Evolutionary conservation across 108 stramenopile genomes (phyloP), one percentile per base, ranked within the genome.

Genomic region (Ochromonas danica): DNA sequence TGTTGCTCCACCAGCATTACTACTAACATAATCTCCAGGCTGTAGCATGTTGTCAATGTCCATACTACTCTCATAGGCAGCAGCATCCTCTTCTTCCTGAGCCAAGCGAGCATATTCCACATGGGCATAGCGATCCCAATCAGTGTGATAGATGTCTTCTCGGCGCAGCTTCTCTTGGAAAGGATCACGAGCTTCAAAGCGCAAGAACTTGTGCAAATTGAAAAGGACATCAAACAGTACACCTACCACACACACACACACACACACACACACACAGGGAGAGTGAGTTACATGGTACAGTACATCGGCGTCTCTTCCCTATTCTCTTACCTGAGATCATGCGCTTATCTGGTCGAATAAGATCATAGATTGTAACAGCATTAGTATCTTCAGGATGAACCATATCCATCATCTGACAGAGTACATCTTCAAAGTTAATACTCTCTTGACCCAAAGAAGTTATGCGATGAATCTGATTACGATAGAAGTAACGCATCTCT

Each of bases 401-500:
- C 94, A 99, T 94, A 85, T 99, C 98, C 89, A 92, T 92, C 94
- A 97, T 96, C 85, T 99, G 98, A 82, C 96, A 97, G 33, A 97
- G 81, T 84, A 99, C 92, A 83, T 99, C 98, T 79, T 93, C 95
- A 71, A 96, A 97, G 14, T 92, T 90, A 0, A 99, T 93, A 25
- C 93, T 89, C 82, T 99, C 98, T 81, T 97, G 95, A 22, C 96
- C 96, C 88, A 97, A 92, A 61, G 93, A 93, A 81, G 94, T 93
- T 95, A 99, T 95, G 28, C 96, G 89, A 71, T 96, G 93, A 28
- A 92, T 78, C 70, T 97, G 96, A 3, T 92, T 88, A 3, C 88
- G 90, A 81, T 96, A 94, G 71, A 86, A 84, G 77, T 84, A 88
- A 40, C 93, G 87, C 95, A 97, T 94, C 80, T 98, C 98, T 93